Evolutionary conservation across 108 stramenopile species (phyloP).

Genomic region (Fragilariopsis cylindrus): DNA sequence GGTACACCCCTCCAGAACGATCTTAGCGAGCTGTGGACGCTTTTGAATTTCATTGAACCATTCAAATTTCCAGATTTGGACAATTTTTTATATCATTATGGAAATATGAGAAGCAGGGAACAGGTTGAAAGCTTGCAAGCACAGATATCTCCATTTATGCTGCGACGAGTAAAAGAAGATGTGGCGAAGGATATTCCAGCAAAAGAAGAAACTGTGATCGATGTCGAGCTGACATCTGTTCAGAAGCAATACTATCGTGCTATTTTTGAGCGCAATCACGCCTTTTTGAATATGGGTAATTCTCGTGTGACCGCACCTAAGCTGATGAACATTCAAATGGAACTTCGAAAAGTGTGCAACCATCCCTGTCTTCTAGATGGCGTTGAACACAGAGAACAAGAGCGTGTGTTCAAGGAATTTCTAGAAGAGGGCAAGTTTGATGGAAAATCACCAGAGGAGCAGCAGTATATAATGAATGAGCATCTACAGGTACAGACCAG

Average conservation of each 20-base stretch:
- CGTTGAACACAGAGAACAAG: slow-evolving; percentile 91
- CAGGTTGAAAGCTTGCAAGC: slow-evolving; percentile 91
- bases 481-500: slow-evolving; percentile 84
- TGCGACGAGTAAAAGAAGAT: slow-evolving; percentile 96
- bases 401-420: slow-evolving; percentile 77
- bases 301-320: slow-evolving; percentile 72
- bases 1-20: slow-evolving; percentile 99
- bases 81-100: slow-evolving; percentile 86
- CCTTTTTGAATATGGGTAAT: slow-evolving; percentile 90
- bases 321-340: slow-evolving; percentile 99
- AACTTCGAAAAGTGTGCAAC: slow-evolving; percentile 98
- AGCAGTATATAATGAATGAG: slow-evolving; percentile 75
- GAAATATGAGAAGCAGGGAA: slow-evolving; percentile 90
- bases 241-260: slow-evolving; percentile 99
- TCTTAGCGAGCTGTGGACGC: slow-evolving; percentile 95
- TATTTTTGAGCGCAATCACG: slow-evolving; percentile 97
- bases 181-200: slow-evolving; percentile 98
- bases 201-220: slow-evolving; percentile 98
- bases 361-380: slow-evolving; percentile 97
- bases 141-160: slow-evolving; percentile 96
- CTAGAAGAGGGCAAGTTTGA: slow-evolving; percentile 63
- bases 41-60: slow-evolving; percentile 98
- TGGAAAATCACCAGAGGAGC: slow-evolving; percentile 74
- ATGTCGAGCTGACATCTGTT: slow-evolving; percentile 97
- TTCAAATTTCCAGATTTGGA: slow-evolving; percentile 88